Evolutionary conservation across 2,329 filamentous ascomycete genomes (phyloP), one percentile per base, ranked within the genome.

Genomic region (Arachnomyces sp.): DNA sequence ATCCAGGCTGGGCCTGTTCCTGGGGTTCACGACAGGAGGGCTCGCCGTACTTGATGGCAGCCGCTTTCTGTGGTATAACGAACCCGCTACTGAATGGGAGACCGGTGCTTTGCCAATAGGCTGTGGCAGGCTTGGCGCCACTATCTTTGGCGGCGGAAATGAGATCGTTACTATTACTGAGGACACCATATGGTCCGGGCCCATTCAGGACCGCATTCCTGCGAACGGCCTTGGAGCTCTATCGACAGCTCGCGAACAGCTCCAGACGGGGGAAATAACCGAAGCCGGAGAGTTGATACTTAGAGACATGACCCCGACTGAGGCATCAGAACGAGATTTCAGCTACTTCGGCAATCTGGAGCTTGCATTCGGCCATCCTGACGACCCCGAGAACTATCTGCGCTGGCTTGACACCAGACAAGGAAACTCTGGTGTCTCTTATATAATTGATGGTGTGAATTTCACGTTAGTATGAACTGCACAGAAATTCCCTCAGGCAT

Each of bases 281-380:
- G 53, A 61, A 37, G 65, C 63, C 12, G 63, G 66, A 45, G 54
- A 56, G 6, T 13, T 36, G n/a, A 13, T 16, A 31, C 44, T 65
- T 7, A 52, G 59, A 11, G 46, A 53, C 30, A 50, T 47, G 35
- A 55, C 59, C 7, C 68, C 60, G 16, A 64, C 56, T 12, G 63
- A 66, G 8, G 54, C 61, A 17, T 60, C 56, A 21, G 63, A 65
- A 50, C 54, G 66, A 33, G 61, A 69, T 44, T 70, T 67, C 44
- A 66, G 69, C 39, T 64, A 55, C 7, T 42, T 59, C 3, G 55
- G 52, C n/a, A 41, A 47, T 28, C 47, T 61, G 18, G 57, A 54
- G 7, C 17, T 68, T 1, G 57, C 61, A 14, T 59, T 65, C 40
- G 55, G 52, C 7, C 59, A 63, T 21, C 45, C 39, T 0, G 38